A percentile compares a stretch with the other conserved stretches of the same genome.
These are phyloP conservation scores for Globisporangium rhizosaccharum DNA, from an alignment of 352 stramenopile genomes.

Conservation along the genomic window DNA sequence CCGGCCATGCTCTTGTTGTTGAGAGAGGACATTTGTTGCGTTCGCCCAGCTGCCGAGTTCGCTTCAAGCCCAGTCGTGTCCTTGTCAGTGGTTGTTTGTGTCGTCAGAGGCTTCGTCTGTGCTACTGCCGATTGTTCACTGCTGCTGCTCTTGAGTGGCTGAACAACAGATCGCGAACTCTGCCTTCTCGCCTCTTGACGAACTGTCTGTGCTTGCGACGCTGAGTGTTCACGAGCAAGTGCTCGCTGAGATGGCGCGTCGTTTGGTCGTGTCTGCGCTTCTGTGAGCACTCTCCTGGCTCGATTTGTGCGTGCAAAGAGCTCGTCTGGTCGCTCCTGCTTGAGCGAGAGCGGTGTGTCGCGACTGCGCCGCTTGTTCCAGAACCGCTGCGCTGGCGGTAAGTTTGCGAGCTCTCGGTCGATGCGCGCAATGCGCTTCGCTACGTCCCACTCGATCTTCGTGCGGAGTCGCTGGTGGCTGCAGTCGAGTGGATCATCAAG, in stretches of 20 bases:
- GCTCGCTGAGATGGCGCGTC: too few relatives aligned
- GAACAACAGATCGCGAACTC: not conserved
- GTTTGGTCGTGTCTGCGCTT: too few relatives aligned
- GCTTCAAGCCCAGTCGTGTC: too few relatives aligned
- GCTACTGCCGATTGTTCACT: not conserved
- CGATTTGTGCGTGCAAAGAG: not conserved
- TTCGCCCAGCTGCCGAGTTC: too few relatives aligned
- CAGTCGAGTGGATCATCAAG: conserved; percentile 2
- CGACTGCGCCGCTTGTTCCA: conserved; percentile 31
- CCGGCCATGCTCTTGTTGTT: not conserved
- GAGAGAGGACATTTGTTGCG: too few relatives aligned
- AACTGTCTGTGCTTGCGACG: too few relatives aligned
- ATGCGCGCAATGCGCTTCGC: conserved; percentile 62
- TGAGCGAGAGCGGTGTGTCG: not conserved
- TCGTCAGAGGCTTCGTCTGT: not conserved
- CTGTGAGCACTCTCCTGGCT: not conserved
- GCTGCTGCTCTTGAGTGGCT: not conserved
- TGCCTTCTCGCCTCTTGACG: too few relatives aligned
- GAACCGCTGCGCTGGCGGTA: conserved; percentile 42
- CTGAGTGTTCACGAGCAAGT: too few relatives aligned
- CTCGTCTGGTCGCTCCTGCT: not conserved
- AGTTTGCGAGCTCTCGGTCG: conserved; percentile 46
- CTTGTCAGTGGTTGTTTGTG: not conserved
- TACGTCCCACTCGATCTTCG: conserved; percentile 66
- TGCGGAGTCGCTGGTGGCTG: conserved; percentile 25